These are phyloP conservation scores for Exophiala aquamarina DNA, from an alignment of 2,329 filamentous ascomycete species.

Conservation along the genomic window DNA sequence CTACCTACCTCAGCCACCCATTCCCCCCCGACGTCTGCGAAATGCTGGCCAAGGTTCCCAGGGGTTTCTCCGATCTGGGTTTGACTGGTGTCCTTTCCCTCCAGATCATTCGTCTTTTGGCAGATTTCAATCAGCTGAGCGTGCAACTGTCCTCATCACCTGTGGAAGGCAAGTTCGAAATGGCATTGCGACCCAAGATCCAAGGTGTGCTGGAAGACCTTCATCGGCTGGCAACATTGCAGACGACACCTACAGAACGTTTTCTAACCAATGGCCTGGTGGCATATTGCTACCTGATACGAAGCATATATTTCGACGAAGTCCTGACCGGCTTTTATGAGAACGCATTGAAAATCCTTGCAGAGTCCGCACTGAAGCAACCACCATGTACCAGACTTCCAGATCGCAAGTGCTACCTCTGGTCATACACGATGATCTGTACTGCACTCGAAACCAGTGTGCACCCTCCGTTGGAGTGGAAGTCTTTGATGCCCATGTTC, in stretches of 20 bases:
- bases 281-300: slow-evolving; percentile 13
- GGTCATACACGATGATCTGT: slow-evolving; percentile 16
- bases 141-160: neutral
- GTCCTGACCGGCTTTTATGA: slow-evolving; percentile 13
- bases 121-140: slow-evolving; percentile 5
- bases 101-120: slow-evolving; percentile 13
- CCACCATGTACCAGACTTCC: slow-evolving; percentile 4
- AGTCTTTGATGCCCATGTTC: slow-evolving; percentile 9
- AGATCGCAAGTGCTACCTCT: slow-evolving; percentile 16
- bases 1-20: slow-evolving; percentile 14
- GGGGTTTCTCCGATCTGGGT: slow-evolving; percentile 16
- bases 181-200: slow-evolving; percentile 3
- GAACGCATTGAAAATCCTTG: slow-evolving; percentile 10
- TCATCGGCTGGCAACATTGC: slow-evolving; percentile 10
- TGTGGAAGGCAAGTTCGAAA: neutral
- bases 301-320: slow-evolving; percentile 11
- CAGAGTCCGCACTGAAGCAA: slow-evolving; percentile 12
- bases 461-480: slow-evolving; percentile 6
- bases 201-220: slow-evolving; percentile 13
- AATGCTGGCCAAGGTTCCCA: slow-evolving; percentile 12
- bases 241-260: slow-evolving; percentile 12
- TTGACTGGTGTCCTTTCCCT: slow-evolving; percentile 15
- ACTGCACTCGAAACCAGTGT: slow-evolving; percentile 5
- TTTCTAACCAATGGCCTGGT: slow-evolving; percentile 15
- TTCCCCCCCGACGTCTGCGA: slow-evolving; percentile 16